Evolutionary conservation across 1,284 basidiomycete species (phyloP), one percentile per base, ranked within the genome.

Genomic region (Cystobasidium pallidum): DNA sequence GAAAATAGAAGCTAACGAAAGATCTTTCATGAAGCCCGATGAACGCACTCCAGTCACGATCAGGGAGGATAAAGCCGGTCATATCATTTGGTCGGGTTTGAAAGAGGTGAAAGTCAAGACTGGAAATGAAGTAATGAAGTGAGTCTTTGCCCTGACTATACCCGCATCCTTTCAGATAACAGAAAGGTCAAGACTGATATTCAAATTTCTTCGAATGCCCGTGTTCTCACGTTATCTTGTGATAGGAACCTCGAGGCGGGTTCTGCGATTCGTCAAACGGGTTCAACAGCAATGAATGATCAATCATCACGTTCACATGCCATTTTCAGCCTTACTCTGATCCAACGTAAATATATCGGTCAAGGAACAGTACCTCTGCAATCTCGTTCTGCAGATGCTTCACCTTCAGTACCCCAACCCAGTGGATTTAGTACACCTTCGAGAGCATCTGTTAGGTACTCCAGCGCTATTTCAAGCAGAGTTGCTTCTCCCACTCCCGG

Each of bases 231-330:
- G n/a, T n/a, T n/a, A 39, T 39, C 36, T 39, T 19, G n/a, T n/a
- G 15, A 0, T 80, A 91, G 90, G 77, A 85, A 91, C 72, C 85
- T 95, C 73, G 88, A 89, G 76, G 89, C 92, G 77, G 95, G 95
- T 36, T 91, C 92, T 21, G 86, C 90, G 15, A 89, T 95, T 62
- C 88, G 95, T 59, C 88, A 94, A 67, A 99, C 96, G 6, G 94
- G 95, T 77, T 92, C 96, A 81, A 99, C 95, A 47, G 92, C 94
- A 79, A 98, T 99, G 95, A 99, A 99, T 80, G 91, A 93, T 3
- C 93, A 97, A 80, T 95, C 92, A 0, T 98, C 94, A 54, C 91
- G 95, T 75, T 96, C 93, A 28, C 95, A 99, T 85, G 95, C 96
- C 70, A 98, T 99, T 82, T 99, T 99, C 82, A 96, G 94, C 54